These are phyloP conservation scores for Xylaria venustula DNA, from an alignment of 495 filamentous ascomycete genomes.

Conservation along the genomic window DNA sequence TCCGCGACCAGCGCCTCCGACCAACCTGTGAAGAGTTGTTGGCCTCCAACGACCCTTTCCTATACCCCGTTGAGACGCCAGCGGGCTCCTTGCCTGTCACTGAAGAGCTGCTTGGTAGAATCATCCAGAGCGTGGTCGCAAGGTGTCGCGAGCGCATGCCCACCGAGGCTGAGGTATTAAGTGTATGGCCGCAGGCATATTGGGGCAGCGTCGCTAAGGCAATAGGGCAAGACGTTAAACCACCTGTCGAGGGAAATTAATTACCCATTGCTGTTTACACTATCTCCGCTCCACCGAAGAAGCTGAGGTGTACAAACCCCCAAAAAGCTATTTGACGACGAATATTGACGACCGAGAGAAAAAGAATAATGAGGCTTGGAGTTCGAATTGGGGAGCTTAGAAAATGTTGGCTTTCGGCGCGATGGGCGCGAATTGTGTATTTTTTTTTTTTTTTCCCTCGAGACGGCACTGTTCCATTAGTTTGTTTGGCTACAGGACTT, in stretches of 20 bases:
- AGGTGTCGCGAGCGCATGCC: conserved; percentile 69
- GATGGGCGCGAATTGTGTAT: neutral
- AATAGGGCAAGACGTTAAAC: conserved; percentile 21
- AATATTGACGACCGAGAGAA: conserved; percentile 3
- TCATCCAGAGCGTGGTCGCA: conserved; percentile 73
- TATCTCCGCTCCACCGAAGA: neutral
- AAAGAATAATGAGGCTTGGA: neutral
- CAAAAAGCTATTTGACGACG: conserved; percentile 1
- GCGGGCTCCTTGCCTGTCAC: conserved; percentile 70
- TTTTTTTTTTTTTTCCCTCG: no score
- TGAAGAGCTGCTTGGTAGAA: conserved; percentile 71
- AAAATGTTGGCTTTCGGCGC: neutral
- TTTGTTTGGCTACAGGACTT: neutral
- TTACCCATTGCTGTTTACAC: neutral
- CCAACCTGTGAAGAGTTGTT: conserved; percentile 79
- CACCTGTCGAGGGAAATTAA: neutral
- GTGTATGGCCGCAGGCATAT: conserved; percentile 62
- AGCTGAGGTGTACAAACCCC: no score
- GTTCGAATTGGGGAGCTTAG: neutral
- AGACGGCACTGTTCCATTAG: neutral
- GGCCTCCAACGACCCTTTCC: conserved; percentile 67
- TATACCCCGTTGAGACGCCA: conserved; percentile 66
- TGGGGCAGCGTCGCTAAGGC: conserved; percentile 54
- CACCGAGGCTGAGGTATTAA: conserved; percentile 65
- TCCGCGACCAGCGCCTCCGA: conserved; percentile 71